Evolutionary conservation across 352 stramenopile species (phyloP).

Genomic region (Globisporangium orthogonon): DNA sequence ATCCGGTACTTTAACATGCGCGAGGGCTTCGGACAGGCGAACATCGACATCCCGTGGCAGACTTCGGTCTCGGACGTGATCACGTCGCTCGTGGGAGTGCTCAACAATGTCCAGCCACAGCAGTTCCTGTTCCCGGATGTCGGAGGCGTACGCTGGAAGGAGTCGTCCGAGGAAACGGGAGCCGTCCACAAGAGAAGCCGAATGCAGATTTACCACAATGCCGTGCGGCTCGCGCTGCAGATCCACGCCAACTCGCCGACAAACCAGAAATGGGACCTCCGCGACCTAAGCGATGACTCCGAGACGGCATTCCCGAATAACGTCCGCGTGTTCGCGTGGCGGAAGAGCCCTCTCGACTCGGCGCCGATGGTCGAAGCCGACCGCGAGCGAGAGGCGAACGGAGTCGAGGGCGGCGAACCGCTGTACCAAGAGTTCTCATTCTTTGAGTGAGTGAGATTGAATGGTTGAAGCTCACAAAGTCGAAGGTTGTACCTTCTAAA

Average conservation of each 20-base stretch:
- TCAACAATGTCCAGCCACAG: slow-evolving; percentile 45
- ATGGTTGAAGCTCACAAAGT: not conserved
- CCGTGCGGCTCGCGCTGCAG: slow-evolving; percentile 30
- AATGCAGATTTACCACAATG: slow-evolving; percentile 40
- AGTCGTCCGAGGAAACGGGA: slow-evolving; percentile 2
- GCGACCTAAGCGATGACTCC: slow-evolving; percentile 1
- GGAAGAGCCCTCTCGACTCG: not conserved
- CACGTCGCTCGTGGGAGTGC: slow-evolving; percentile 37
- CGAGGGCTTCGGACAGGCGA: slow-evolving; percentile 35
- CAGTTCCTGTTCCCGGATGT: slow-evolving; percentile 38
- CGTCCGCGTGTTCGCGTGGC: slow-evolving; percentile 14
- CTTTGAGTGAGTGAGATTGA: slow-evolving; percentile 6
- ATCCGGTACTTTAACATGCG: slow-evolving; percentile 64
- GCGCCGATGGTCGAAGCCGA: not conserved
- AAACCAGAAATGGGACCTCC: slow-evolving; percentile 30
- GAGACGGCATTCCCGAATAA: slow-evolving; percentile 9
- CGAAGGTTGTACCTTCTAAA: no score
- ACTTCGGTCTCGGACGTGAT: slow-evolving; percentile 41
- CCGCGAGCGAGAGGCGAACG: not conserved
- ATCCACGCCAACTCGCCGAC: slow-evolving; percentile 38
- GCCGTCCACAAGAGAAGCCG: slow-evolving; percentile 17
- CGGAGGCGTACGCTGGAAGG: slow-evolving; percentile 15
- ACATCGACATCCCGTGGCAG: slow-evolving; percentile 35
- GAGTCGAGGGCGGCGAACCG: not conserved
- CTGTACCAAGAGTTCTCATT: slow-evolving; percentile 12